A percentile compares a stretch with the other conserved stretches of the same genome.
Evolutionary conservation across 1,139 yeast genomes (phyloP).

Genomic region (Candida neerlandica): DNA sequence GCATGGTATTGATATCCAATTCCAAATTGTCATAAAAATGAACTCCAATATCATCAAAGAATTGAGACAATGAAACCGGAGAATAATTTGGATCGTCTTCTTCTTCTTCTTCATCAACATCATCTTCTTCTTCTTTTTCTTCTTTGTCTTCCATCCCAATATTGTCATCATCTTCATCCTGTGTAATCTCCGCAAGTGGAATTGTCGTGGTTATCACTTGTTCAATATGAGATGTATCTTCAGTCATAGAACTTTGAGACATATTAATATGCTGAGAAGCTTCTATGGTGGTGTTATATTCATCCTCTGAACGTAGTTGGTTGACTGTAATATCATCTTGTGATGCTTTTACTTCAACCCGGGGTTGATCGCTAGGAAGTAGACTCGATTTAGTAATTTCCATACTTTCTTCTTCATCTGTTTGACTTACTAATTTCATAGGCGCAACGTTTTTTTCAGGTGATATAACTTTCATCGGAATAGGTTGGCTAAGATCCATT

Average conservation of each 20-base stretch:
- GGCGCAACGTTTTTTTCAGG: not conserved
- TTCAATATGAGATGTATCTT: constrained; percentile 4
- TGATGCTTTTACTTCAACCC: not conserved
- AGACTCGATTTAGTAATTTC: not conserved
- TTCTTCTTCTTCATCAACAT: constrained; percentile 12
- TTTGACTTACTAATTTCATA: not conserved
- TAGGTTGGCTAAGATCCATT: constrained; percentile 5
- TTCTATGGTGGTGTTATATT: not conserved
- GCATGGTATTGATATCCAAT: constrained; percentile 32
- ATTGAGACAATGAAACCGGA: constrained; percentile 43
- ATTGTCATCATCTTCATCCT: constrained; percentile 9
- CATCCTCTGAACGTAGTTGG: no score
- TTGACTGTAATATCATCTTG: not conserved
- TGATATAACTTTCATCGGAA: not conserved
- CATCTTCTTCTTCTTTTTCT: constrained; percentile 6
- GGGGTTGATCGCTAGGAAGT: not conserved
- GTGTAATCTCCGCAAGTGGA: constrained; percentile 32
- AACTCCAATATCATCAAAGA: constrained; percentile 50
- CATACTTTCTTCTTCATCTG: not conserved
- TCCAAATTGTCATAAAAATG: constrained; percentile 56
- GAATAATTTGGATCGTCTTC: constrained; percentile 23
- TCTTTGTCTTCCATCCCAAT: constrained; percentile 15
- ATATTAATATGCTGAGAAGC: constrained; percentile 5
- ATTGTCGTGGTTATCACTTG: constrained; percentile 25
- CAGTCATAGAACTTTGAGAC: constrained; percentile 1